Evolutionary conservation across 495 filamentous ascomycete species (phyloP).

Genomic region (Penicillium goetzii): DNA sequence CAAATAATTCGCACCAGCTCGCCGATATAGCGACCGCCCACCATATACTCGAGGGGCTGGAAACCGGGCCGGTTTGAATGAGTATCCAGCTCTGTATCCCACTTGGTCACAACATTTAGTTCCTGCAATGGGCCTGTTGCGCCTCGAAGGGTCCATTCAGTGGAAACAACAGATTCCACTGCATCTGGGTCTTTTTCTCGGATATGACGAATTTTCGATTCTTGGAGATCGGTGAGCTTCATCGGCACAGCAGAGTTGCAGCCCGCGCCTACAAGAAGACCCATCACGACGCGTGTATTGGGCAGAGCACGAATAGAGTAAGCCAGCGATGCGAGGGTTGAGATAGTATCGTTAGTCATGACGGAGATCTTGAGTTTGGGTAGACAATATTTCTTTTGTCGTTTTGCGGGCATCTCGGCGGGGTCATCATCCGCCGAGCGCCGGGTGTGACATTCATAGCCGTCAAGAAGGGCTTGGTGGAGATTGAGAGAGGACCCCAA

Average conservation of each 20-base stretch:
- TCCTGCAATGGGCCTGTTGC: conserved; percentile 62
- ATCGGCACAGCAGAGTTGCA: conserved; percentile 76
- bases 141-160: conserved; percentile 77
- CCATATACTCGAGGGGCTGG: conserved; percentile 82
- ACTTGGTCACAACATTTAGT: conserved; percentile 60
- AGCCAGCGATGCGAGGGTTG: conserved; percentile 72
- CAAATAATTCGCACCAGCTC: conserved; percentile 70
- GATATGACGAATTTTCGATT: conserved; percentile 52
- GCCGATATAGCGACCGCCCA: conserved; percentile 72
- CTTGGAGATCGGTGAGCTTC: conserved; percentile 60
- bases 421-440: conserved; percentile 31
- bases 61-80: conserved; percentile 69
- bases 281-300: conserved; percentile 71
- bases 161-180: conserved; percentile 68
- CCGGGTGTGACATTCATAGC: conserved; percentile 61
- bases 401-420: conserved; percentile 28
- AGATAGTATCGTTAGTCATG: conserved; percentile 76
- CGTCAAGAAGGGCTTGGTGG: conserved; percentile 62
- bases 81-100: conserved; percentile 65
- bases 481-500: conserved; percentile 68
- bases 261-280: conserved; percentile 75
- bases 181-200: conserved; percentile 39
- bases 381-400: conserved; percentile 47
- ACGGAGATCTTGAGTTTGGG: conserved; percentile 67
- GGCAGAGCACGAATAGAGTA: conserved; percentile 58